Evolutionary conservation across 2,329 filamentous ascomycete species (phyloP), one percentile per base, ranked within the genome.

Genomic region (Coleophoma crateriformis): DNA sequence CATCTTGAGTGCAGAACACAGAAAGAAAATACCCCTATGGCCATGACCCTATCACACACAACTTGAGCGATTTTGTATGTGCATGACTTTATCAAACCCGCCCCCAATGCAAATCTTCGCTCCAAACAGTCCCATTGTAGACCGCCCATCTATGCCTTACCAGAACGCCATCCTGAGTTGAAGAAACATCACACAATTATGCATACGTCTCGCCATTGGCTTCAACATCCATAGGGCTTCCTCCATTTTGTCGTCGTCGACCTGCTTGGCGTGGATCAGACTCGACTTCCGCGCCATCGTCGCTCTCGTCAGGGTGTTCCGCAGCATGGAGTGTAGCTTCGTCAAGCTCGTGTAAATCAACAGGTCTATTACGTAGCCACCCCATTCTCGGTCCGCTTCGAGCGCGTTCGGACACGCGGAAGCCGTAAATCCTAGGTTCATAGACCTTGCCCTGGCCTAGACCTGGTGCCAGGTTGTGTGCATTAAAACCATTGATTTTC

Each of bases 351-450:
- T 77, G 84, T 49, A 96, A 76, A 62, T 96, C 82, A 13, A 76
- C 75, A 0, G 94, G 94, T 64, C 90, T 87, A 69, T 87, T 84
- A 58, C 94, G 83, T 60, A 99, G 73, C 94, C 94, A 99, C 66
- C 91, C 90, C 94, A 99, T 99, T 53, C 94, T 81, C 12, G 94
- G 94, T 0, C 94, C 94, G 20, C 88, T 90, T 58, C 88, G 83
- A 39, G 94, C 89, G 50, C 91, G 78, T 69, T 97, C 94, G 15
- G 88, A 92, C 19, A 99, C 94, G 54, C 87, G 82, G 74, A 99
- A 99, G 27, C 94, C 94, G 70, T 97, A 99, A 66, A 99, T 97
- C 58, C 85, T 87, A 51, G 94, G 90, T 65, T 96, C 90, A 70
- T 97, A 97, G 61, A 96, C 89, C 67, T 84, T 90, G 51, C 83